Evolutionary conservation across 768 basidiomycete species (phyloP).

Genomic region (Auricularia heimuer): DNA sequence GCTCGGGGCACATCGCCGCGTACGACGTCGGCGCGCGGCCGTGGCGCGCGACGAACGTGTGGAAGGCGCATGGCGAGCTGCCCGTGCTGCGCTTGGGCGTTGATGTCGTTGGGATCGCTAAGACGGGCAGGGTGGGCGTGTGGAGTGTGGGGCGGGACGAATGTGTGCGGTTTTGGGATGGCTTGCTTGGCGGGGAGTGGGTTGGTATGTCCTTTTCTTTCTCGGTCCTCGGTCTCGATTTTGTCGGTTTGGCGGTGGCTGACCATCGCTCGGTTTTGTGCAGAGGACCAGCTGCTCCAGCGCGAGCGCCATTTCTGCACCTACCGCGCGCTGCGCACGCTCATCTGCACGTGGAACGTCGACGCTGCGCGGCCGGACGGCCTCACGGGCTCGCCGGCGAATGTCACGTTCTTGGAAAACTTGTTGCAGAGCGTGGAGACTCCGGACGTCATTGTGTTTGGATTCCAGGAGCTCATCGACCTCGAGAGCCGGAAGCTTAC

Average conservation of each 20-base stretch:
- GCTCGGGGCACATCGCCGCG: conserved; percentile 72
- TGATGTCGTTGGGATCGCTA: conserved; percentile 67
- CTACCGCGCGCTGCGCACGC: conserved; percentile 65
- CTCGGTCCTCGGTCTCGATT: no score
- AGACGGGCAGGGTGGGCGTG: conserved; percentile 57
- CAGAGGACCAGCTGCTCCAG: conserved; percentile 45
- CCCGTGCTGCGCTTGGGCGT: conserved; percentile 57
- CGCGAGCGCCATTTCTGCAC: conserved; percentile 68
- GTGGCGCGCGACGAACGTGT: conserved; percentile 81
- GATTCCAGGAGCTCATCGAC: conserved; percentile 94
- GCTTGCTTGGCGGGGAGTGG: conserved; percentile 74
- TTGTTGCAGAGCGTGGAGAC: conserved; percentile 58
- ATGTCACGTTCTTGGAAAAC: conserved; percentile 71
- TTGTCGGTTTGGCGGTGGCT: no score
- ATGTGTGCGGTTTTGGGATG: conserved; percentile 78
- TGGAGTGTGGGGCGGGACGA: conserved; percentile 70
- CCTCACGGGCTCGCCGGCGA: conserved; percentile 53
- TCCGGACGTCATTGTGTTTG: conserved; percentile 88
- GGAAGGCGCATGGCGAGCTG: conserved; percentile 66
- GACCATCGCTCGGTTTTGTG: no score
- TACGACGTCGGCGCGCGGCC: conserved; percentile 57
- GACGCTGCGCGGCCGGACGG: conserved; percentile 79
- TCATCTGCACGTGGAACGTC: conserved; percentile 88
- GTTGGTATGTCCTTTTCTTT: conserved; percentile 42
- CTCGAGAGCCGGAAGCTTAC: conserved; percentile 88